Base-by-base conservation (phyloP, 139 green algal genomes). In the Tetraselmis striata region DNA sequence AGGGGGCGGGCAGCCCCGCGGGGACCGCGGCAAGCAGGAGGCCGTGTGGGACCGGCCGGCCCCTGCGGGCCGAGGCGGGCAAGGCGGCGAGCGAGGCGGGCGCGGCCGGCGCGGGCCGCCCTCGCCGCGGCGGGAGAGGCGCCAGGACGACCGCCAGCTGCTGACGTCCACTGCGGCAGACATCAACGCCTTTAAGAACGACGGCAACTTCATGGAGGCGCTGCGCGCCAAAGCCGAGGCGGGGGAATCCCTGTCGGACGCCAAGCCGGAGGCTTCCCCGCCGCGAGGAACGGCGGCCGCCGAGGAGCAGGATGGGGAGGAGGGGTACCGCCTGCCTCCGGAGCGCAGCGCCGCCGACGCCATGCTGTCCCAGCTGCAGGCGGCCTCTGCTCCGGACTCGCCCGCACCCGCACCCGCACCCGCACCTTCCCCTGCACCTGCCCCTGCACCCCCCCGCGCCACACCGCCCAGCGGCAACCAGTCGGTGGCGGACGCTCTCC, bases 191-290 rank as follows among this genome's bases (percentile, higher is more conserved):
- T 96, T 95, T 26, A 5, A 30, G 0, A 84, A 83, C 30, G 94
- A 96, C 80, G 93, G 94, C 30, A 91, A 83, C 30, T 97, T 97
- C 85, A 82, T 96, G 85, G 83, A 93, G 1, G n/a, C n/a, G n/a
- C n/a, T n/a, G n/a, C 79, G 80, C 1, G 90, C 93, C 32, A 31
- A 59, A 30, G 27, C 26, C 25, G 32, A 83, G 82, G 59, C 85
- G 82, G 78, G 28, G 29, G 32, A 18, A 23, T 82, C 77, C n/a
- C 0, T 26, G 26, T 0, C 23, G 2, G 58, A 25, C 25, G 76
- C 29, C 74, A 32, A 27, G 67, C 31, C 18, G 76, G 29, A 58
- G 77, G 74, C 59, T n/a, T 27, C 25, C 23, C 32, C 29, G 45
- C 59, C 76, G 83, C 29, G 32, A 78, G 31, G 27, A 77, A 79